Evolutionary conservation across 495 filamentous ascomycete species (phyloP), one percentile per base, ranked within the genome.

Genomic region (Chaetomium tenue): DNA sequence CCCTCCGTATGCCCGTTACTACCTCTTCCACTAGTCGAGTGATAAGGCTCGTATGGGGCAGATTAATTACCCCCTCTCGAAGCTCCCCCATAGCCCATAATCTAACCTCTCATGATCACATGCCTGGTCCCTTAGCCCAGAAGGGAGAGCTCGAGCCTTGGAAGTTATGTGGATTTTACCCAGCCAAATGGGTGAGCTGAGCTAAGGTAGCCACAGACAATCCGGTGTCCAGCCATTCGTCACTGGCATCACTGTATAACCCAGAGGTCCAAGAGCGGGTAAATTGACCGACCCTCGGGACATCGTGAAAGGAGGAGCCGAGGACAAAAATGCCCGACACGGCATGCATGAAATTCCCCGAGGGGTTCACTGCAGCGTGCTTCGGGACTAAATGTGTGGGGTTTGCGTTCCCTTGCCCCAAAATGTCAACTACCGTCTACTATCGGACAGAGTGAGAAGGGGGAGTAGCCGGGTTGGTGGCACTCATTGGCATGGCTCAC

Each of bases 301-400:
- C 5, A 42, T 26, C 23, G 40, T 44, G 40, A 28, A n/a, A 16
- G 55, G 16, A 13, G 55, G 16, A 52, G 23, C 13, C 13, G 22
- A 53, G 16, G 30, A n/a, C 8, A 50, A 60, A 60, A 50, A 60
- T 48, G 42, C 37, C 58, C 58, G 42, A 60, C 18, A 18, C 15
- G 28, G 42, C 44, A 60, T 60, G 46, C 58, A 60, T 9, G 22
- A 11, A 47, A 58, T 26, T n/a, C 47, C 40, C 56, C 56, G 56
- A n/a, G 2, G 23, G 39, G 5, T 22, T n/a, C 40, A 40, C 11
- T 48, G 16, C 42, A 33, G 22, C 58, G n/a, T 60, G 40, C 58
- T 12, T 48, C 46, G 55, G 55, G n/a, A 28, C 33, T 55, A 56
- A 13, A 47, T 55, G 6, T 63, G 55, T 46, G 55, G 55, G 55